These are phyloP conservation scores for Lenwebbia sp. DNA, from an alignment of 345 rosid species.

Conservation along the genomic window DNA sequence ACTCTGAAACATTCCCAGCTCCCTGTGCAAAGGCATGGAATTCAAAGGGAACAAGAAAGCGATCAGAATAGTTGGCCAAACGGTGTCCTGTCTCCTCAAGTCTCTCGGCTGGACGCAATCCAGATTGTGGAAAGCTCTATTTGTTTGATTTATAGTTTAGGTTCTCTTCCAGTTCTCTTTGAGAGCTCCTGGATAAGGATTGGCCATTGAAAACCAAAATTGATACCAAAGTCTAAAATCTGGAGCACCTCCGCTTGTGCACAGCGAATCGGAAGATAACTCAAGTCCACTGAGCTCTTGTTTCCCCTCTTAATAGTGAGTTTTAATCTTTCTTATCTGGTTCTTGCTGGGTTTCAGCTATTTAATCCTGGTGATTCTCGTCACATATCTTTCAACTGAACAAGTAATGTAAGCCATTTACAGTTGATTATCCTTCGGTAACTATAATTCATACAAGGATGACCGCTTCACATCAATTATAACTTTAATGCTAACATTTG, in stretches of 20 bases:
- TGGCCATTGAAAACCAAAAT: conserved; percentile 89
- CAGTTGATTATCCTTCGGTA: no score
- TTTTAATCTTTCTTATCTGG: no score
- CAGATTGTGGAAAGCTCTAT: conserved; percentile 70
- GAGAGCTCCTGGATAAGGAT: conserved; percentile 60
- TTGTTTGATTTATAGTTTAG: conserved; percentile 63
- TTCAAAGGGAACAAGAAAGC: conserved; percentile 66
- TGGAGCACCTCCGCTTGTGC: conserved; percentile 42
- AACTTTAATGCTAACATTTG: no score
- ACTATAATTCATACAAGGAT: no score
- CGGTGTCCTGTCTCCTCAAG: conserved; percentile 68
- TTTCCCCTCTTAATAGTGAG: no score
- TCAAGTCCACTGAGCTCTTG: no score
- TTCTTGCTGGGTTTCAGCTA: no score
- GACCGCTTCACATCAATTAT: no score
- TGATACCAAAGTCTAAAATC: conserved; percentile 74
- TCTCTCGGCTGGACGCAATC: conserved; percentile 60
- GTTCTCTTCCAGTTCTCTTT: conserved; percentile 27
- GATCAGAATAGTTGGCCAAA: conserved; percentile 50
- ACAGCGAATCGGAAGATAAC: no score
- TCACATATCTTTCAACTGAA: no score
- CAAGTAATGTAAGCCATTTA: no score
- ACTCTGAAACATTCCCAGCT: conserved; percentile 64
- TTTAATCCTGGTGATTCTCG: no score
- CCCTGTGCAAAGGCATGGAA: conserved; percentile 46